Base-by-base conservation (phyloP, 2,329 filamentous ascomycete species). In the Scytalidium sp. region DNA sequence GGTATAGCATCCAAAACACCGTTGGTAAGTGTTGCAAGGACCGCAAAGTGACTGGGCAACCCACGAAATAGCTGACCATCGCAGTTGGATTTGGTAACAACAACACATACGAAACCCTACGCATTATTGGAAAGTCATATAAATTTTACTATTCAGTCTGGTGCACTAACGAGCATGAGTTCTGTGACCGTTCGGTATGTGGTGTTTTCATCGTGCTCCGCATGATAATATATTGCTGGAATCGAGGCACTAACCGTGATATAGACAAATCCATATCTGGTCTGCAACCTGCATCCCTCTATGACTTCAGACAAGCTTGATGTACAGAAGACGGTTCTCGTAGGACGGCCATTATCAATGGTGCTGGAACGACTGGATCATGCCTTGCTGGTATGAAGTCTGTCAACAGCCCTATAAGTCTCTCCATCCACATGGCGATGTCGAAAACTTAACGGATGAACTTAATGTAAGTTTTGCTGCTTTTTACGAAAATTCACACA, bases 141-240 rank as follows among this genome's bases (percentile, higher is more conserved):
- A 79, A 76, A 56, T 61, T 87, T 4, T 80, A 83, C 52, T 88
- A 88, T 57, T 76, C 81, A 0, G 80, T 86, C 0, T 88, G 84
- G 83, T 88, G 85, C 58, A 84, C 67, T 13, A 80, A 80, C 42
- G 83, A 86, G 59, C 77, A 80, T 45, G 83, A 88, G 62, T 71
- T 85, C 2, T 88, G 87, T 61, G 74, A 87, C 51, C n/a, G n/a
- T n/a, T n/a, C n/a, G n/a, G n/a, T n/a, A n/a, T n/a, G n/a, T n/a
- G n/a, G n/a, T n/a, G n/a, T n/a, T n/a, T n/a, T n/a, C n/a, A n/a
- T n/a, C n/a, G n/a, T n/a, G n/a, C n/a, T n/a, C n/a, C n/a, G n/a
- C n/a, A n/a, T n/a, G n/a, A n/a, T n/a, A n/a, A n/a, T n/a, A n/a
- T n/a, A n/a, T n/a, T n/a, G n/a, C n/a, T n/a, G n/a, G n/a, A n/a